Percentiles rank a stretch among this genome's conserved stretches.
These are phyloP conservation scores for Thyridium curvatum DNA, from an alignment of 2,329 filamentous ascomycete genomes.

Conservation along the genomic window DNA sequence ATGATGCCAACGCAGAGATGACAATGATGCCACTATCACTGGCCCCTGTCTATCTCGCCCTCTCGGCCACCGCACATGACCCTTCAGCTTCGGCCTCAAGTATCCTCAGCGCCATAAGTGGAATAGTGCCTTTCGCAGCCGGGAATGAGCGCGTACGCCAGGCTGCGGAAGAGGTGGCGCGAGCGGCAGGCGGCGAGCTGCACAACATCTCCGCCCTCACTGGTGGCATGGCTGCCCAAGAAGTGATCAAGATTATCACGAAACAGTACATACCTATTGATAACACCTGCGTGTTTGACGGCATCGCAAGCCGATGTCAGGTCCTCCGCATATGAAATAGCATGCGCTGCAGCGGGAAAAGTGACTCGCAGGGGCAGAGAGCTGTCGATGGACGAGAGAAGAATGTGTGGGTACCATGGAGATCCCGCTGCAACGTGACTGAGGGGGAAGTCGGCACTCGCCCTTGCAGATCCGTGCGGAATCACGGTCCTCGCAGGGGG, in stretches of 20 bases:
- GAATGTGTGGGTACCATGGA: background rate
- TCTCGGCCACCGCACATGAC: slow-evolving; percentile 46
- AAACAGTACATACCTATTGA: slow-evolving; percentile 68
- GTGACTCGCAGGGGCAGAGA: background rate
- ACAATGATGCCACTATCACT: slow-evolving; percentile 51
- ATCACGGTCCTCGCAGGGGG: background rate
- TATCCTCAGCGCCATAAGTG: slow-evolving; percentile 42
- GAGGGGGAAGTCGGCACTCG: slow-evolving; percentile 5
- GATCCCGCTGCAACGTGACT: slow-evolving; percentile 2
- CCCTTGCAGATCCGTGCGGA: slow-evolving; percentile 5
- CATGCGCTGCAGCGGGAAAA: background rate
- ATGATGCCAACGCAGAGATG: slow-evolving; percentile 44
- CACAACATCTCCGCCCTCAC: slow-evolving; percentile 87
- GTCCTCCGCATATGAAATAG: slow-evolving; percentile 42
- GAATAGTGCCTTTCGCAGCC: slow-evolving; percentile 36
- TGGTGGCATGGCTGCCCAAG: slow-evolving; percentile 93
- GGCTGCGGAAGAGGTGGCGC: slow-evolving; percentile 60
- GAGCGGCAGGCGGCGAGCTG: slow-evolving; percentile 77
- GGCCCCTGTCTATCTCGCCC: slow-evolving; percentile 62
- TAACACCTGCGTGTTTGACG: slow-evolving; percentile 66
- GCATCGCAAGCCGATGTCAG: slow-evolving; percentile 56
- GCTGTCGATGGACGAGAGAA: background rate
- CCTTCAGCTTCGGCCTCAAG: slow-evolving; percentile 39
- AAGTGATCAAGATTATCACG: slow-evolving; percentile 84
- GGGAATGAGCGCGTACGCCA: slow-evolving; percentile 42